Conservation (phyloP, 192 early-diverging fungal species). For the Martensiomyces pterosporus region DNA sequence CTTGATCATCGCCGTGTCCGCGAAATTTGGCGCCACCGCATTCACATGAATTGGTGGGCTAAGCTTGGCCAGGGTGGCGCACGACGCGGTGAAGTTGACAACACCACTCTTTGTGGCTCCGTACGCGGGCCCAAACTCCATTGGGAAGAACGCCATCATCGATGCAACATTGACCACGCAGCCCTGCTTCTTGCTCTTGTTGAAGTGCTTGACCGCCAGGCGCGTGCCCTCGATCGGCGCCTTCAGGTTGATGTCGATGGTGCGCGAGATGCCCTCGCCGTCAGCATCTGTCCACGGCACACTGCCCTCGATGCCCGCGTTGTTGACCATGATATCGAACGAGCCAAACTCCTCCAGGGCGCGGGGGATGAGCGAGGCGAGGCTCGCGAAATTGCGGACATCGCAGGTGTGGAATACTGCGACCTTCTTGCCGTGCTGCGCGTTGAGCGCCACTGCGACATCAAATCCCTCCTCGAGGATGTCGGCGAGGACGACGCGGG, state of each 20-base stretch:
- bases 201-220: slow-evolving; percentile 60
- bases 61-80: slow-evolving; percentile 40
- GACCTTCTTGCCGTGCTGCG: slow-evolving; percentile 2
- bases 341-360: slow-evolving; percentile 54
- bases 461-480: slow-evolving; percentile 48
- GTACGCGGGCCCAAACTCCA: slow-evolving; percentile 64
- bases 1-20: slow-evolving; percentile 52
- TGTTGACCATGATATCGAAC: slow-evolving; percentile 61
- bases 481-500: slow-evolving; percentile 62
- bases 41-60: slow-evolving; percentile 57
- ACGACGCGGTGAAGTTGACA: slow-evolving; percentile 55
- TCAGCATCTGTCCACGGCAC: slow-evolving; percentile 45
- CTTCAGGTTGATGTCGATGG: slow-evolving; percentile 68
- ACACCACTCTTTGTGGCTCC: slow-evolving; percentile 74
- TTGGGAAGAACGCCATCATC: slow-evolving; percentile 61
- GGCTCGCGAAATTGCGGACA: slow-evolving; percentile 38
- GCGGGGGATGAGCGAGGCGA: slow-evolving; percentile 29
- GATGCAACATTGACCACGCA: slow-evolving; percentile 76
- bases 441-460: slow-evolving; percentile 37
- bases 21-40: slow-evolving; percentile 58
- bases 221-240: slow-evolving; percentile 75
- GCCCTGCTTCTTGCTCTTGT: slow-evolving; percentile 48
- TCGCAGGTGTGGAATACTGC: slow-evolving; percentile 54
- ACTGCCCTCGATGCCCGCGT: slow-evolving; percentile 55
- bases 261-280: slow-evolving; percentile 50